These are phyloP conservation scores for Pichia sp. DNA, from an alignment of 1,139 yeast species.

Conservation along the genomic window DNA sequence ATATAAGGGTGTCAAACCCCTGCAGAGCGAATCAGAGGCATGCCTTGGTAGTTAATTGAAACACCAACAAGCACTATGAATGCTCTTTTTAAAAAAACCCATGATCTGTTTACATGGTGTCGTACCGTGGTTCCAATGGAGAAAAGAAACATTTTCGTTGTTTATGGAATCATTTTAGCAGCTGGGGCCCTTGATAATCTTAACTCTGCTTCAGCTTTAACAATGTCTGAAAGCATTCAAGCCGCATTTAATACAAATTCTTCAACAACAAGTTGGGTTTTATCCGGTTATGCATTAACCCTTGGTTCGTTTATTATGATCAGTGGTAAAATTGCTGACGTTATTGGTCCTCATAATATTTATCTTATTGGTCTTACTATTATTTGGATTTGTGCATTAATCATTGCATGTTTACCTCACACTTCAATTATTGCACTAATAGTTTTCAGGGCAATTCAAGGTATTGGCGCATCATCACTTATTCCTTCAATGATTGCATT, in stretches of 20 bases:
- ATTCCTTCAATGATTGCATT: slow-evolving; percentile 31
- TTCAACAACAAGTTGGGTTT: slow-evolving; percentile 31
- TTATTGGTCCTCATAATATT: slow-evolving; percentile 31
- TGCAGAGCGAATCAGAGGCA: too few species aligned
- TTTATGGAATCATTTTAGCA: slow-evolving; percentile 14
- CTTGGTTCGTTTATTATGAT: slow-evolving; percentile 34
- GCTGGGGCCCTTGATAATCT: slow-evolving; percentile 26
- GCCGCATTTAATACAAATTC: slow-evolving; percentile 23
- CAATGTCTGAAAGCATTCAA: slow-evolving; percentile 23
- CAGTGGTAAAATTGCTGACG: slow-evolving; percentile 33
- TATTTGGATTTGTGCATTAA: slow-evolving; percentile 27
- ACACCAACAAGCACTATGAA: too few species aligned
- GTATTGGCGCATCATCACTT: slow-evolving; percentile 32
- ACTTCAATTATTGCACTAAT: slow-evolving; percentile 29
- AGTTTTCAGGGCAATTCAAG: slow-evolving; percentile 35
- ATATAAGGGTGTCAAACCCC: too few species aligned
- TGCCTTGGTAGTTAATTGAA: too few species aligned
- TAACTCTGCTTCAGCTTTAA: slow-evolving; percentile 29
- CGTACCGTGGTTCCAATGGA: slow-evolving; percentile 16
- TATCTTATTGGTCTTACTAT: slow-evolving; percentile 20
- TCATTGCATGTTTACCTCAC: slow-evolving; percentile 26
- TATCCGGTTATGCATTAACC: slow-evolving; percentile 35
- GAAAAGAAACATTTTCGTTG: slow-evolving; percentile 16
- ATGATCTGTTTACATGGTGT: not conserved
- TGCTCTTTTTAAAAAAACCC: not conserved